Evolutionary conservation across 2,329 filamentous ascomycete genomes (phyloP).

Genomic region (Botrytis fragariae): DNA sequence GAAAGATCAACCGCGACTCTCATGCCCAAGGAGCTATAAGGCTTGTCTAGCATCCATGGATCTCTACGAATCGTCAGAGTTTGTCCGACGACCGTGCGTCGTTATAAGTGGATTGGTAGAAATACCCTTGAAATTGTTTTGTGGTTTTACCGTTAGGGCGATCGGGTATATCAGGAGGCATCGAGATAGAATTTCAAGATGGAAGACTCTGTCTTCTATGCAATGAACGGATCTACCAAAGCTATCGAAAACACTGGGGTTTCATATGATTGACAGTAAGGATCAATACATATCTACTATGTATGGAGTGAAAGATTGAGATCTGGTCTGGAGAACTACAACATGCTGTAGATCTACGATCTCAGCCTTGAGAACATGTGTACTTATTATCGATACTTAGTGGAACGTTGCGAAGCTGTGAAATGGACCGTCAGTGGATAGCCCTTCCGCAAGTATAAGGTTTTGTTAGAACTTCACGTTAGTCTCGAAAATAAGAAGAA

Average conservation of each 20-base stretch:
- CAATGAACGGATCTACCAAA: not conserved
- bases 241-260: not conserved
- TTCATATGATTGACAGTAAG: not conserved
- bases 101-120: not conserved
- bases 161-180: not conserved
- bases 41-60: conserved; percentile 2
- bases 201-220: not conserved
- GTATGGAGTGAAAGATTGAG: not conserved
- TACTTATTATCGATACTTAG: not conserved
- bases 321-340: not conserved
- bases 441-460: not conserved
- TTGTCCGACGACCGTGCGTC: not conserved
- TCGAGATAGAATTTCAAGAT: not conserved
- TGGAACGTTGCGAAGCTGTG: not conserved
- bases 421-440: not conserved
- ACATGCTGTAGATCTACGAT: not conserved
- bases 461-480: not conserved
- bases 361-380: not conserved
- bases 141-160: not conserved
- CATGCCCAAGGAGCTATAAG: not conserved
- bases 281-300: not conserved
- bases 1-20: not conserved
- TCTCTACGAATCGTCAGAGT: not conserved
- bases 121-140: not conserved
- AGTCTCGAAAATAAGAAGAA: not conserved